These are phyloP conservation scores for Leucosporidium creatinivorum DNA, from an alignment of 768 basidiomycete species.

Conservation along the genomic window DNA sequence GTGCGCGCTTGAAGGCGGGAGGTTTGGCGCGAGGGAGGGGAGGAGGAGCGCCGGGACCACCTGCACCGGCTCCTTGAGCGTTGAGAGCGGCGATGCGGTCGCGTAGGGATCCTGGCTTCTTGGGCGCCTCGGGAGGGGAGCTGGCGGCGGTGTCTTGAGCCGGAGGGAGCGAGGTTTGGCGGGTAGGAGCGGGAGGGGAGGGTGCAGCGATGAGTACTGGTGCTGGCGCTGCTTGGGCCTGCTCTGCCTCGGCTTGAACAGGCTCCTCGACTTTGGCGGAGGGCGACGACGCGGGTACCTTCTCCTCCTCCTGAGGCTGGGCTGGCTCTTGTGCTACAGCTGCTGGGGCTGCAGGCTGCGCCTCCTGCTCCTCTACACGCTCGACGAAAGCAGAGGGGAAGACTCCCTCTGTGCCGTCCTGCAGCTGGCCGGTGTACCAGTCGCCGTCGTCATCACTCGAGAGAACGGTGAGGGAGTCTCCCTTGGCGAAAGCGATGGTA, in stretches of 20 bases:
- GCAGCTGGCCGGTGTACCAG: slow-evolving; percentile 25
- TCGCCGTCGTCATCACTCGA: slow-evolving; percentile 29
- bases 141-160: not conserved
- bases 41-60: slow-evolving; percentile 1
- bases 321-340: not conserved
- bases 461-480: slow-evolving; percentile 21
- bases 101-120: slow-evolving; percentile 19
- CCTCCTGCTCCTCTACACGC: slow-evolving; percentile 4
- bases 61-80: not conserved
- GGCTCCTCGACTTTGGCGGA: not conserved
- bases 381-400: slow-evolving; percentile 27
- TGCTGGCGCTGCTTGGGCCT: slow-evolving; percentile 2
- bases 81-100: slow-evolving; percentile 30
- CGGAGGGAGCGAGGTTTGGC: not conserved
- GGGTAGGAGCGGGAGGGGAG: not conserved
- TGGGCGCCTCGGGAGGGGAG: slow-evolving; percentile 5
- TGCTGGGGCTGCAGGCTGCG: not conserved
- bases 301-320: not conserved
- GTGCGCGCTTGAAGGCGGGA: slow-evolving; percentile 17
- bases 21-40: slow-evolving; percentile 20
- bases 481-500: slow-evolving; percentile 18
- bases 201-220: not conserved
- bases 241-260: not conserved
- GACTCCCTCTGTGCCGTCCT: slow-evolving; percentile 12
- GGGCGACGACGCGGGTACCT: not conserved